Evolutionary conservation across 495 filamentous ascomycete genomes (phyloP).

Genomic region (Podospora appendiculata): DNA sequence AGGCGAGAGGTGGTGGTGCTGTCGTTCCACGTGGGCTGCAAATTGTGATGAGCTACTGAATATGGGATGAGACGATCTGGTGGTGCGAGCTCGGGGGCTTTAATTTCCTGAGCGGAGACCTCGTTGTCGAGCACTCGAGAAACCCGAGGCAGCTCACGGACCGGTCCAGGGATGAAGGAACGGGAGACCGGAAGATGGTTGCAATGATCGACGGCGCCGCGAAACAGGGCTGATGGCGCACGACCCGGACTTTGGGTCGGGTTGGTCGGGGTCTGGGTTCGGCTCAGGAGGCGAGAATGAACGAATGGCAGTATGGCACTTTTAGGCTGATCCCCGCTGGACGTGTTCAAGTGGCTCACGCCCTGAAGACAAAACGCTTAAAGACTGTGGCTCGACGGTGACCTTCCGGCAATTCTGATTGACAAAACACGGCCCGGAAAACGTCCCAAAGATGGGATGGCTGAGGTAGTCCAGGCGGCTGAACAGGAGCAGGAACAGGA

Average conservation of each 20-base stretch:
- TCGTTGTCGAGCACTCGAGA: no score
- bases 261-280: neutral
- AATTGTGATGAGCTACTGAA: no score
- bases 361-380: neutral
- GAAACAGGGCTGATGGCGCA: slow-evolving; percentile 17
- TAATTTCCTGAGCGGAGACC: no score
- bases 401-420: neutral
- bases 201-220: slow-evolving; percentile 11
- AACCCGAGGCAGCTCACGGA: neutral
- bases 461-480: slow-evolving; percentile 11
- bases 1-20: no score
- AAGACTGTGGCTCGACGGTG: neutral
- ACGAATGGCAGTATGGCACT: slow-evolving; percentile 7
- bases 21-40: no score
- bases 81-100: no score
- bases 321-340: slow-evolving; percentile 16
- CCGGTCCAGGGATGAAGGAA: slow-evolving; percentile 10
- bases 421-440: slow-evolving; percentile 6
- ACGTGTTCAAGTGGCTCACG: neutral
- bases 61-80: no score
- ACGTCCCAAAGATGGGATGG: slow-evolving; percentile 5
- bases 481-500: slow-evolving; percentile 1
- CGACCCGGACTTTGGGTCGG: slow-evolving; percentile 10
- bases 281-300: slow-evolving; percentile 11
- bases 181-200: neutral